Evolutionary conservation across 768 basidiomycete species (phyloP).

Genomic region (Pleurotus tuoliensis): DNA sequence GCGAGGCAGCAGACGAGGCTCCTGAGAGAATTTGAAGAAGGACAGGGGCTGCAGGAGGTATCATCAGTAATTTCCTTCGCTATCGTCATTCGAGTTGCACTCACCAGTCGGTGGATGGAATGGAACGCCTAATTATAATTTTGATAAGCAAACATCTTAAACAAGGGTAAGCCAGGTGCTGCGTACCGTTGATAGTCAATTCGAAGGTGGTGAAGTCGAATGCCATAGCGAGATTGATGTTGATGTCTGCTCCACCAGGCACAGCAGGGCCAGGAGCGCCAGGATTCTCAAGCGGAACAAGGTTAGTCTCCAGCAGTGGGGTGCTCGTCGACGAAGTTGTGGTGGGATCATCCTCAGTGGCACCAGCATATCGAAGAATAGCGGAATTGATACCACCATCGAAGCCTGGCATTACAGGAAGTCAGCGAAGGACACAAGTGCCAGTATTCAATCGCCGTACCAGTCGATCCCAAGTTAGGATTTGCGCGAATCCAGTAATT

Average conservation of each 20-base stretch:
- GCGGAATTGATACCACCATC: slow-evolving; percentile 47
- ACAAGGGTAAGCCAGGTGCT: slow-evolving; percentile 15
- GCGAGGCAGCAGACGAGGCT: slow-evolving; percentile 37
- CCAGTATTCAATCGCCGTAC: too few species aligned
- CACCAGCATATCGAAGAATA: slow-evolving; percentile 47
- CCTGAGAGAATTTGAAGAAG: slow-evolving; percentile 60
- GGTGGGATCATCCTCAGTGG: slow-evolving; percentile 31
- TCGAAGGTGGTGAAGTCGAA: slow-evolving; percentile 12
- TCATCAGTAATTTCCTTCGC: too few species aligned
- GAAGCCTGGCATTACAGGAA: slow-evolving; percentile 14
- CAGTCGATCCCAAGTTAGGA: slow-evolving; percentile 16
- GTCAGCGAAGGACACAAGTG: too few species aligned
- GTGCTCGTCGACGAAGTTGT: slow-evolving; percentile 16
- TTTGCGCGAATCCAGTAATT: slow-evolving; percentile 39
- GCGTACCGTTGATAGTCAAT: slow-evolving; percentile 26
- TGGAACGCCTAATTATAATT: too few species aligned
- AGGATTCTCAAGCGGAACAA: slow-evolving; percentile 26
- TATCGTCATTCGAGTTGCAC: too few species aligned
- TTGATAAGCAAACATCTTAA: too few species aligned
- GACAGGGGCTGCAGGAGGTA: slow-evolving; percentile 43
- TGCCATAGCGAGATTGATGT: slow-evolving; percentile 15
- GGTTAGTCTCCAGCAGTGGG: slow-evolving; percentile 26
- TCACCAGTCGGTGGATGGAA: too few species aligned
- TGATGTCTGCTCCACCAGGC: slow-evolving; percentile 21
- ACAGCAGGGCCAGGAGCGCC: slow-evolving; percentile 20